Evolutionary conservation across 2,329 filamentous ascomycete genomes (phyloP), one percentile per base, ranked within the genome.

Genomic region (Bipolaris victoriae): DNA sequence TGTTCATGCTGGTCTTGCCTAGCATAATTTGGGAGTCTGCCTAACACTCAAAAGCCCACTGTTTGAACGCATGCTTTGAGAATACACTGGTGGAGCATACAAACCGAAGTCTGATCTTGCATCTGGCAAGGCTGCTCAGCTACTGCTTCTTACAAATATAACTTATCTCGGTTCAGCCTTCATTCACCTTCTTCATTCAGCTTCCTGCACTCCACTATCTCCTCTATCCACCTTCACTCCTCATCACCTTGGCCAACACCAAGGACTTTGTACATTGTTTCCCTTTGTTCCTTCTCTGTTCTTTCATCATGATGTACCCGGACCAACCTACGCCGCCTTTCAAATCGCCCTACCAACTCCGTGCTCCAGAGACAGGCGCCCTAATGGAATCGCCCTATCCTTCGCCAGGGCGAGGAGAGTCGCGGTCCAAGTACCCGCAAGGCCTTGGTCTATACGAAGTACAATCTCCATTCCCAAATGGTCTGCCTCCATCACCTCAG

Each of bases 1-100:
- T 62, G 60, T 60, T 62, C 63, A 62, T 67, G 62, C 58, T 61
- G 50, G 62, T 66, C 64, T 53, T 67, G 65, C 62, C 60, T 69
- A 63, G 64, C 60, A 69, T 70, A 67, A 69, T 74, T 61, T 71
- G 68, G 67, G 66, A 72, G 65, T 76, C 74, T 75, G 74, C 74
- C 74, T 76, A 64, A 71, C 67, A 62, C 59, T 65, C 61, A 69
- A 68, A 66, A 71, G 64, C 69, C 67, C 65, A 71, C 61, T 61
- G 44, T 66, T 60, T 60, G 64, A 69, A 70, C 60, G 55, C 58
- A 59, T 60, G 51, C 49, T 66, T 64, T 52, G 57, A 68, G 63
- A 67, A 60, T 63, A 68, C 72, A 73, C 74, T 69, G 73, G 72
- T 69, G 67, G 72, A 71, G 65, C 66, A 64, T 66, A 64, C 58